Evolutionary conservation across 2,329 filamentous ascomycete species (phyloP), one percentile per base, ranked within the genome.

Genomic region (Penicillium sp.): DNA sequence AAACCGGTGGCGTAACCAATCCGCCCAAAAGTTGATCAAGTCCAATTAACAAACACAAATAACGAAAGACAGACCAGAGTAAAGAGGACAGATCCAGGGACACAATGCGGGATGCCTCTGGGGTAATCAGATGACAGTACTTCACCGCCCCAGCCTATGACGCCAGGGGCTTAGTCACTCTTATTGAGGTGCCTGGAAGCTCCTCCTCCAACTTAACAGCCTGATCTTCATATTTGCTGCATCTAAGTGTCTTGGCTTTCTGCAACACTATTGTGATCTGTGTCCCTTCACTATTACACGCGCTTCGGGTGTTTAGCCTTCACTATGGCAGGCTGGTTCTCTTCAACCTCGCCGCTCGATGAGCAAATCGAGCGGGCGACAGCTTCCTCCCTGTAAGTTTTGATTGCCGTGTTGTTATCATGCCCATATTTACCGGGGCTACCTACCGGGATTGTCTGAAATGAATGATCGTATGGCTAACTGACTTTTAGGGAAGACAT

Each of bases 281-380:
- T 21, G 21, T 15, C 1, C 3, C 29, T 42, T 33, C 15, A 42
- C 52, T 41, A 52, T 49, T 41, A 47, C 13, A 39, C 49, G 17
- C 50, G 35, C 25, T 35, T 17, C 13, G 9, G 48, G 53, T 57
- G 53, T 53, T 38, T 44, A 44, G 63, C 67, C 66, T 81, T 78
- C 68, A 89, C 83, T 83, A 97, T 97, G 93, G 88, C 91, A 73
- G 92, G 93, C 83, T 99, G 93, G 93, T 97, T 96, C 75, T 90
- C 89, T 67, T 93, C 91, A 74, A 91, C 91, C 77, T 90, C 89
- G 72, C 91, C 92, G 78, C 84, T 99, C 78, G 94, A 99, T 77
- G 93, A 96, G 79, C 94, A 97, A 83, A 89, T 99, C 71, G 93
- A 97, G 75, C 91, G 89, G 77, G 94, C 94, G 52, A 99, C 94